These are phyloP conservation scores for Amanita pallidorosea DNA, from an alignment of 768 basidiomycete species.

Conservation along the genomic window DNA sequence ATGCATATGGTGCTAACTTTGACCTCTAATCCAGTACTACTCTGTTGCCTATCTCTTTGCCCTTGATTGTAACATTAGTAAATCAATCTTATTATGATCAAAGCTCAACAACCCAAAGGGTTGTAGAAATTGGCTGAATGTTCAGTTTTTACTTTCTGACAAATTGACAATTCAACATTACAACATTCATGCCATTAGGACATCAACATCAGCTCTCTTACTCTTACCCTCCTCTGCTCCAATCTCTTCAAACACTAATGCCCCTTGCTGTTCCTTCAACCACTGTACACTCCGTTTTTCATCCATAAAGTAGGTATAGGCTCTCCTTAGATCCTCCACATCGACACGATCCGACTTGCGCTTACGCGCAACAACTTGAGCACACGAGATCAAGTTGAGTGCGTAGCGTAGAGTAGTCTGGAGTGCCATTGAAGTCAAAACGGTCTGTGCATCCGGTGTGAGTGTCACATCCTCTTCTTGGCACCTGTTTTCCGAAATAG, in stretches of 20 bases:
- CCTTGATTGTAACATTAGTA: too few relatives aligned
- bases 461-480: constrained; percentile 94
- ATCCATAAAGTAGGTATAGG: constrained; percentile 87
- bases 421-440: constrained; percentile 82
- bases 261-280: constrained; percentile 79
- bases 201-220: constrained; percentile 4
- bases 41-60: too few relatives aligned
- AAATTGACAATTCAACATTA: too few relatives aligned
- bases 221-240: constrained; percentile 44
- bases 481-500: constrained; percentile 34
- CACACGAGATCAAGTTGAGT: constrained; percentile 90
- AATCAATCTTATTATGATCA: too few relatives aligned
- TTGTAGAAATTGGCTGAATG: too few relatives aligned
- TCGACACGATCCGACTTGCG: constrained; percentile 73
- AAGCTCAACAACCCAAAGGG: too few relatives aligned
- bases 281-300: constrained; percentile 82
- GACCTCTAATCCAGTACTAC: too few relatives aligned
- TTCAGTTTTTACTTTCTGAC: too few relatives aligned
- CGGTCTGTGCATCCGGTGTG: constrained; percentile 55
- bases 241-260: constrained; percentile 72
- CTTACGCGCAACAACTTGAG: constrained; percentile 80
- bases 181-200: too few relatives aligned
- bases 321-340: constrained; percentile 71
- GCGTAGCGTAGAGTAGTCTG: constrained; percentile 91
- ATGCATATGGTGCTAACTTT: too few relatives aligned